Conservation (phyloP, 1,284 basidiomycete genomes). For the Ganoderma leucocontextum region DNA sequence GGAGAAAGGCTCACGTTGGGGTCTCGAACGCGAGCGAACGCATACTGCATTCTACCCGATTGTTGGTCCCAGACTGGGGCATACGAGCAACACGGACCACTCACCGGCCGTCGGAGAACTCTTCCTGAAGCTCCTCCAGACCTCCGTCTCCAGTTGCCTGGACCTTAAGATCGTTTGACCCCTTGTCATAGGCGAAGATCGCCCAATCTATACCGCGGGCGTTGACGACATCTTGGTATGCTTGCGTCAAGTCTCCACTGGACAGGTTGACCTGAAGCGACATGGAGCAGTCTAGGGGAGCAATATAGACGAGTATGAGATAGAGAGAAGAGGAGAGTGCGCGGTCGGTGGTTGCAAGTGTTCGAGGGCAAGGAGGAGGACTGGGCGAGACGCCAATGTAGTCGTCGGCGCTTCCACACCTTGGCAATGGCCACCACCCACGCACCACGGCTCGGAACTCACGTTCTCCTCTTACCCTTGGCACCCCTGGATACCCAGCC, state of each 20-base stretch:
- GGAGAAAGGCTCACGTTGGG: slow-evolving; percentile 68
- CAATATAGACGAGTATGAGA: background rate
- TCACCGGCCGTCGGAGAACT: slow-evolving; percentile 92
- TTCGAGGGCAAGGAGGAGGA: slow-evolving; percentile 5
- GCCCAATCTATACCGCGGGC: slow-evolving; percentile 85
- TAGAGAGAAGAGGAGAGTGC: background rate
- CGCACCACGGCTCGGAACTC: no score
- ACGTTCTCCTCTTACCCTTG: background rate
- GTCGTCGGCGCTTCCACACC: slow-evolving; percentile 8
- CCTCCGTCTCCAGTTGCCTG: slow-evolving; percentile 87
- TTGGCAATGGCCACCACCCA: slow-evolving; percentile 16
- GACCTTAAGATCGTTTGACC: slow-evolving; percentile 90
- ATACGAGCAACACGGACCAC: slow-evolving; percentile 36
- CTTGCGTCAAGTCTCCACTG: slow-evolving; percentile 74
- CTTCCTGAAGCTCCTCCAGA: slow-evolving; percentile 91
- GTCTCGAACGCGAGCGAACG: slow-evolving; percentile 89
- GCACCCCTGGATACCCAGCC: background rate
- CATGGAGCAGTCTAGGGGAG: slow-evolving; percentile 49
- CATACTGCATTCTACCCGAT: slow-evolving; percentile 86
- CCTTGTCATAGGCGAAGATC: slow-evolving; percentile 87
- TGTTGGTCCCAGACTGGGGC: slow-evolving; percentile 10
- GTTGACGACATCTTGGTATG: slow-evolving; percentile 85
- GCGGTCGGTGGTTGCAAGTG: background rate
- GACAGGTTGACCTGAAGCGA: slow-evolving; percentile 81
- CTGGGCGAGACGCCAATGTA: background rate